These are phyloP conservation scores for Flaveria sonorensis DNA, from an alignment of 129 eudicot genomes.

Conservation along the genomic window DNA sequence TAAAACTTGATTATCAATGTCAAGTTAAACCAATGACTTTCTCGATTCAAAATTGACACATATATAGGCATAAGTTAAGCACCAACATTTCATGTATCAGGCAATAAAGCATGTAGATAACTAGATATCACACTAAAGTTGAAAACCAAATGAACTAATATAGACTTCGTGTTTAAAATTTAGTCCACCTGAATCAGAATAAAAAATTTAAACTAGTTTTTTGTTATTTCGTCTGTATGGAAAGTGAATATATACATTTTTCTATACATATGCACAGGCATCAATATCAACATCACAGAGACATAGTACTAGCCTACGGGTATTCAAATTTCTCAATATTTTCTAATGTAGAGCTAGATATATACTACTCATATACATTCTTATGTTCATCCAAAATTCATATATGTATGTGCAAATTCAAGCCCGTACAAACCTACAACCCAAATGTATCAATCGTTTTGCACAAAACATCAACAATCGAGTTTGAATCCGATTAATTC, in stretches of 20 bases:
- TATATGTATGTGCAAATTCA: background rate
- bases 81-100: background rate
- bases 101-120: background rate
- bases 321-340: background rate
- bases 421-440: background rate
- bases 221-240: background rate
- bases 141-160: background rate
- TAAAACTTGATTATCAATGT: background rate
- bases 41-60: background rate
- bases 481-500: background rate
- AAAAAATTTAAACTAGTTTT: background rate
- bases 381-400: no score
- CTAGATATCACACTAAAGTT: background rate
- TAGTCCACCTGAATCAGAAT: background rate
- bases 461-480: background rate
- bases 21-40: constrained; percentile 26
- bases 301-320: background rate
- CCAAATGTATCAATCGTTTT: background rate
- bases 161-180: background rate
- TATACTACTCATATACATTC: no score
- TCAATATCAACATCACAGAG: background rate
- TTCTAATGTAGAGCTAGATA: background rate
- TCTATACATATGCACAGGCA: background rate
- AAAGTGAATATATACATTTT: background rate
- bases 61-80: background rate